Evolutionary conservation across 2,329 filamentous ascomycete species (phyloP).

Genomic region (Delphinella strobiligena): DNA sequence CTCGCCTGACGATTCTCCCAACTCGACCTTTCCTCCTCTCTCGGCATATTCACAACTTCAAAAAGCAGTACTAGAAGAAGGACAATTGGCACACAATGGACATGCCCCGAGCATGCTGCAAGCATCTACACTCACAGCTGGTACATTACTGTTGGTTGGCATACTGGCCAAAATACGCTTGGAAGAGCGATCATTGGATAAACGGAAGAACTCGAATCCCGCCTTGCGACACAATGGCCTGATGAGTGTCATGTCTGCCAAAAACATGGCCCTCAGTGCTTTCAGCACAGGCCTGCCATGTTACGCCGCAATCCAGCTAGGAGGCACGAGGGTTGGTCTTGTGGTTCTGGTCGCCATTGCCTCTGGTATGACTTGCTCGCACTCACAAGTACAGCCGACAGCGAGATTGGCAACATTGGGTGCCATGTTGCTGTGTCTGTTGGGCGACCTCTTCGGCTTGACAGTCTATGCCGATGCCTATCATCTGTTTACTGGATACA

Average conservation of each 20-base stretch:
- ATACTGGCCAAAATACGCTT: constrained; percentile 23
- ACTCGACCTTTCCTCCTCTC: constrained; percentile 16
- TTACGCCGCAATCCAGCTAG: constrained; percentile 43
- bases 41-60: constrained; percentile 19
- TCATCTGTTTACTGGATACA: constrained; percentile 32
- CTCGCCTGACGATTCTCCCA: constrained; percentile 17
- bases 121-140: constrained; percentile 33
- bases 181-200: constrained; percentile 18
- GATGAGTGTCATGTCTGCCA: background rate
- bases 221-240: constrained; percentile 1
- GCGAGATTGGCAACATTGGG: constrained; percentile 25
- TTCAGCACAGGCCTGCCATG: constrained; percentile 34
- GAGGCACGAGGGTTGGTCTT: constrained; percentile 42
- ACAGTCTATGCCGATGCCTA: constrained; percentile 16
- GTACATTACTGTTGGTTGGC: constrained; percentile 33
- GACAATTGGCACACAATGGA: constrained; percentile 7
- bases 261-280: constrained; percentile 5
- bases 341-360: constrained; percentile 35
- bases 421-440: constrained; percentile 21
- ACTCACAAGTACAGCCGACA: constrained; percentile 11
- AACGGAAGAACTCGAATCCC: constrained; percentile 17
- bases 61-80: constrained; percentile 15
- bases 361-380: constrained; percentile 28
- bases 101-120: constrained; percentile 25
- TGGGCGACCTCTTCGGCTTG: constrained; percentile 22